Base-by-base conservation (phyloP, 192 early-diverging fungal species). In the Podila minutissima region DNA sequence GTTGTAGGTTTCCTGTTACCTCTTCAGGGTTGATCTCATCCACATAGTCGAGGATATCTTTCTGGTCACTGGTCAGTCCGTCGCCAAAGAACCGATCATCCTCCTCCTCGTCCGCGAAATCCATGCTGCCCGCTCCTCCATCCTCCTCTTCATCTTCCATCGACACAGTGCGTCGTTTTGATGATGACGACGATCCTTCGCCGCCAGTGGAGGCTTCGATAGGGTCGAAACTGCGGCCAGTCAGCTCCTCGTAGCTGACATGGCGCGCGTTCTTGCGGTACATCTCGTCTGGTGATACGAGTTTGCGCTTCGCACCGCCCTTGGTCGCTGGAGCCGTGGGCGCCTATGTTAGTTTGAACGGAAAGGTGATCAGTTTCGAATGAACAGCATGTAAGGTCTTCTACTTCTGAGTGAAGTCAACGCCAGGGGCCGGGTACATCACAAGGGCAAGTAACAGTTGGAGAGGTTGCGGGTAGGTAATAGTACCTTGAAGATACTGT, bases 11-110 rank as follows among this genome's bases (percentile, higher is more conserved):
- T 37, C 71, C 64, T 29, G 2, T 61, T 78, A 92, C 92, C 86
- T 95, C 89, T 26, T 90, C 84, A 17, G 75, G 92, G 57, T 96
- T 96, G 53, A 87, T 90, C 8, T 94, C 88, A 74, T 98, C 95
- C 31, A 98, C 95, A 77, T 95, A 89, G 50, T 91, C 90, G 62
- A 95, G 82, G 46, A 98, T 90, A 61, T 84, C 83, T 69, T 93
- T 92, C 72, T 97, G 93, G 48, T 93, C 86, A 4, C 87, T 86
- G 1, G 89, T 92, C 59, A 97, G 87, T 17, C 95, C 96, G 82
- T 94, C 94, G 4, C 93, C 93, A 87, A 92, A 93, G 64, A 97
- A 94, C 2, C 95, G 90, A 22, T 91, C 93, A 24, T 89, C 93
- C 57, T 93, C 93, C 35, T 95, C 94, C 35, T 90, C 90, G 13